Base-by-base conservation (phyloP, 345 rosid genomes). In the Hypericum perforatum region DNA sequence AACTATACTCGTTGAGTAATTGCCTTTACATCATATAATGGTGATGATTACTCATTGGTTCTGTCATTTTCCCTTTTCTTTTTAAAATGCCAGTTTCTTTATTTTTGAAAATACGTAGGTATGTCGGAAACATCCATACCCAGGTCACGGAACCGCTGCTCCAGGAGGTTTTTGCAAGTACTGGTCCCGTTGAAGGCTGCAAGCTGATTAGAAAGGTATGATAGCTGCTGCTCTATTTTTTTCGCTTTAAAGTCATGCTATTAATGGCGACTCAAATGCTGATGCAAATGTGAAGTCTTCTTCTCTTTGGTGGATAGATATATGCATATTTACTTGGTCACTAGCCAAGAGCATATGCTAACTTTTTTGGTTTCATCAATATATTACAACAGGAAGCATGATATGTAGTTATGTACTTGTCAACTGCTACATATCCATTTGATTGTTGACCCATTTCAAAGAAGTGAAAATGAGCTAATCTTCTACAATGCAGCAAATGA, bases 131-230 rank as follows among this genome's bases (percentile, higher is more conserved):
- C 68, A 81, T 92, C 57, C 98, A 87, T 53, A 66, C 80, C 37
- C 94, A 85, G 63, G 98, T 88, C 62, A 88, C 98, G 5, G 94
- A 92, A 58, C 94, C n/a, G n/a, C n/a, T n/a, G n/a, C n/a, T n/a
- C n/a, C n/a, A n/a, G n/a, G n/a, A n/a, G n/a, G n/a, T n/a, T 61
- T 92, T 88, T 77, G 74, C 91, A 8, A 89, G 98, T 72, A 85
- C 95, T 54, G 95, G 98, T 41, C 91, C 80, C 46, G 95, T 92
- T 42, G 91, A 92, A 68, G 78, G 91, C 66, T 81, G 98, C 74
- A 92, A 92, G 66, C 98, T 92, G 54, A 65, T 88, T 45, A 73
- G 95, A 52, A 92, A 88, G 78, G 98, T n/a, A n/a, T n/a, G n/a
- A n/a, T n/a, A n/a, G n/a, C n/a, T n/a, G n/a, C n/a, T n/a, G n/a